Percentiles rank a stretch among this genome's conserved stretches.
These are phyloP conservation scores for Aspergillus wentii DNA, from an alignment of 495 filamentous ascomycete species.

Conservation along the genomic window DNA sequence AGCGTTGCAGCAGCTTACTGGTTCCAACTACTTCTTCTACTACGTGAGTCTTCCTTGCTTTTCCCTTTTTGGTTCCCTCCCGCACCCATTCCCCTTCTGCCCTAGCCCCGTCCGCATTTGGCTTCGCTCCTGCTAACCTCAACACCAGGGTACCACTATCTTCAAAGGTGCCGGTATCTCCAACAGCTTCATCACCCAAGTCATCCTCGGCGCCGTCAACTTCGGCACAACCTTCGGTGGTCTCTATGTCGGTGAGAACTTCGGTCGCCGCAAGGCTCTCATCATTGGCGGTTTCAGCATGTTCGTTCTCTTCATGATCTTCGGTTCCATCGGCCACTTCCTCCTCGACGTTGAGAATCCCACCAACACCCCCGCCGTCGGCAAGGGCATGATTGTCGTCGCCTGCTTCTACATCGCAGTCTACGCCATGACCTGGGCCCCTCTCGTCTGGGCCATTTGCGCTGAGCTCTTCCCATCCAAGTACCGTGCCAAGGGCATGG, in stretches of 20 bases:
- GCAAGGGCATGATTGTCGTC: conserved; percentile 71
- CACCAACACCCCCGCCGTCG: conserved; percentile 53
- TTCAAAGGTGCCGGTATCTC: conserved; percentile 65
- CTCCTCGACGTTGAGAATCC: conserved; percentile 51
- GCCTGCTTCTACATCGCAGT: conserved; percentile 58
- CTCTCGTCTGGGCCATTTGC: conserved; percentile 72
- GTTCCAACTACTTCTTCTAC: conserved; percentile 76
- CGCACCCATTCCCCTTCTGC: too few relatives aligned
- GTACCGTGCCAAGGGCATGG: conserved; percentile 70
- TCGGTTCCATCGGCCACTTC: conserved; percentile 65
- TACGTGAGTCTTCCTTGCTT: conserved; percentile 48
- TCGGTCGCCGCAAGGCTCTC: conserved; percentile 62
- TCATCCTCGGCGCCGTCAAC: conserved; percentile 72
- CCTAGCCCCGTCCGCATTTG: background rate
- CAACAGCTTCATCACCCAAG: conserved; percentile 66
- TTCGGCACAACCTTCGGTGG: conserved; percentile 66
- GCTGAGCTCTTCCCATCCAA: conserved; percentile 76
- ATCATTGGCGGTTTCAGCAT: conserved; percentile 64
- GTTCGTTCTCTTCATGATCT: conserved; percentile 67
- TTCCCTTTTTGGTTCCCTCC: conserved; percentile 32
- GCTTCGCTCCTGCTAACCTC: background rate
- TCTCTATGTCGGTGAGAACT: conserved; percentile 66
- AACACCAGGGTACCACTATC: conserved; percentile 62
- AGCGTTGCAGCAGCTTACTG: conserved; percentile 63
- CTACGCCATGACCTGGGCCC: conserved; percentile 68